phyloP scores from a whole-genome alignment of 208 protist species.

The Leishmania arabica region DNA sequence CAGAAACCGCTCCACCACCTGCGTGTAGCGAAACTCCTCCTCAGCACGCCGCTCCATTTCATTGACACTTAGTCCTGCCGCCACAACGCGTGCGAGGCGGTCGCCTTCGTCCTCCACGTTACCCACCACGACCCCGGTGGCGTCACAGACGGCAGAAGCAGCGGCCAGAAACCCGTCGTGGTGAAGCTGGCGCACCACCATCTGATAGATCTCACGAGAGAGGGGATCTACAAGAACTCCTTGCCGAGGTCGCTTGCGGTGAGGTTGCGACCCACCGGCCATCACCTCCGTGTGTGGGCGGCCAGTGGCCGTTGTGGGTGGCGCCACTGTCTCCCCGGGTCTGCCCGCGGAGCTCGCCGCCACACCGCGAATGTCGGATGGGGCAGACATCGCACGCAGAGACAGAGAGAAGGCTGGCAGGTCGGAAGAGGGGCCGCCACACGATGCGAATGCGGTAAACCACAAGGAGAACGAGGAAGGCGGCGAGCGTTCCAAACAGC shows the following conservation, averaged over 20 bases:
- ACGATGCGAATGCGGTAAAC: neutral
- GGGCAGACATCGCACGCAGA: neutral
- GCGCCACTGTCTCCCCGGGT: neutral
- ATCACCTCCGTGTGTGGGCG: slow-evolving; percentile 31
- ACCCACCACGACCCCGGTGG: slow-evolving; percentile 64
- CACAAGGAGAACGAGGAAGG: neutral
- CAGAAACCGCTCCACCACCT: slow-evolving; percentile 82
- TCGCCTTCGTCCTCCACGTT: slow-evolving; percentile 51
- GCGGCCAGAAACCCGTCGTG: slow-evolving; percentile 80
- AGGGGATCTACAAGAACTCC: slow-evolving; percentile 52
- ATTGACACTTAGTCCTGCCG: slow-evolving; percentile 51
- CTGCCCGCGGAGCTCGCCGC: neutral
- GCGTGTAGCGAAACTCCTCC: slow-evolving; percentile 35
- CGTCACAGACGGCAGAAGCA: slow-evolving; percentile 71
- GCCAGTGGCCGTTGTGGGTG: neutral
- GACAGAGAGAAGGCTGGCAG: neutral
- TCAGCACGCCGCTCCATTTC: slow-evolving; percentile 38
- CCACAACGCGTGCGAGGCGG: slow-evolving; percentile 48
- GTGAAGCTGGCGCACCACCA: slow-evolving; percentile 82
- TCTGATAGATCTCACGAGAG: slow-evolving; percentile 67
- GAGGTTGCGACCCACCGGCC: slow-evolving; percentile 25
- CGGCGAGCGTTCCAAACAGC: neutral
- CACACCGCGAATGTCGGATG: neutral
- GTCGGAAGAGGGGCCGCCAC: neutral
- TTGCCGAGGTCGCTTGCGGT: slow-evolving; percentile 57